Percentiles rank a stretch among this genome's conserved stretches.
These are phyloP conservation scores for Recurvomyces mirabilis DNA, from an alignment of 495 filamentous ascomycete genomes.

Conservation along the genomic window DNA sequence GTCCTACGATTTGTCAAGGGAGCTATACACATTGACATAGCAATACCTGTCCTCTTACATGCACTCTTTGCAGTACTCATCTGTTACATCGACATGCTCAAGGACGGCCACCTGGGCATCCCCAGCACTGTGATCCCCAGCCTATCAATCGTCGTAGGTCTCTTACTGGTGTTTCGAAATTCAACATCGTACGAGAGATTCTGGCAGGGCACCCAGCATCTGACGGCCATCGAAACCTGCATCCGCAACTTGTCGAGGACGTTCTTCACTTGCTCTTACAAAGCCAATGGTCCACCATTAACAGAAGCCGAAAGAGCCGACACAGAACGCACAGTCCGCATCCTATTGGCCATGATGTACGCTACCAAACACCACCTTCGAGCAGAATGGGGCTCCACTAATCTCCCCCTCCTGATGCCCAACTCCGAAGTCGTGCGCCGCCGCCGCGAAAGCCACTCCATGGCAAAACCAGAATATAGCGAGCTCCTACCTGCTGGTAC, in stretches of 20 bases:
- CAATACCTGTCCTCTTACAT: slow-evolving; percentile 54
- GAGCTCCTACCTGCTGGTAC: slow-evolving; percentile 49
- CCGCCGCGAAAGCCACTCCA: slow-evolving; percentile 24
- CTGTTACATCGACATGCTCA: slow-evolving; percentile 49
- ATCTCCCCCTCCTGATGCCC: slow-evolving; percentile 15
- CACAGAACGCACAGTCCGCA: slow-evolving; percentile 46
- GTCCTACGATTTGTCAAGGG: slow-evolving; percentile 67
- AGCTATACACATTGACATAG: slow-evolving; percentile 55
- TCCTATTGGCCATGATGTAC: slow-evolving; percentile 62
- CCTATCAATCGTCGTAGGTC: slow-evolving; percentile 67
- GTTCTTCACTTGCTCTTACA: slow-evolving; percentile 39
- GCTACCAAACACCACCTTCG: slow-evolving; percentile 66
- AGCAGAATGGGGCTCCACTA: slow-evolving; percentile 56
- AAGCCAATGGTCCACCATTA: slow-evolving; percentile 23
- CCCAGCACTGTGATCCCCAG: slow-evolving; percentile 61
- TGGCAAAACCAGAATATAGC: slow-evolving; percentile 47
- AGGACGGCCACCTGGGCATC: slow-evolving; percentile 45
- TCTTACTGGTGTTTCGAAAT: slow-evolving; percentile 75
- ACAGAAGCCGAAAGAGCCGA: slow-evolving; percentile 42
- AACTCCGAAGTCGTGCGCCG: slow-evolving; percentile 6
- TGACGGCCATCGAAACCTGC: slow-evolving; percentile 46
- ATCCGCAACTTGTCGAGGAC: slow-evolving; percentile 53
- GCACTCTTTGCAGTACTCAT: slow-evolving; percentile 52
- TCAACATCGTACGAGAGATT: slow-evolving; percentile 60
- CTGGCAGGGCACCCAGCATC: slow-evolving; percentile 55